Evolutionary conservation across 306 rosid species (phyloP), one percentile per base, ranked within the genome.

Genomic region (Lagenaria siceraria): DNA sequence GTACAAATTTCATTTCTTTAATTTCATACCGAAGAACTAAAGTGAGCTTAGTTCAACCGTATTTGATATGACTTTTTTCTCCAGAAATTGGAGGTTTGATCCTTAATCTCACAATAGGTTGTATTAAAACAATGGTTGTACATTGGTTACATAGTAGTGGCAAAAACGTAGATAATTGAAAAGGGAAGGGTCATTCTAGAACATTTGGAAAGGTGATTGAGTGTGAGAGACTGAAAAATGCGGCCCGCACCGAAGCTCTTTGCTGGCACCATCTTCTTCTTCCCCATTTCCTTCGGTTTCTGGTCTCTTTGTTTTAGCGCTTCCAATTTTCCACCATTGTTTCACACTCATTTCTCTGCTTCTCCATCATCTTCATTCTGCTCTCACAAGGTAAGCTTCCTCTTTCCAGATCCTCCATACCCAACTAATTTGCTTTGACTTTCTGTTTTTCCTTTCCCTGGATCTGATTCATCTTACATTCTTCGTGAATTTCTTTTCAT

Each of bases 191-290:
- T 7, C 0, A 35, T 3, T 35, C 0, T 35, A 19, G 27, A 64
- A 18, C 7, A 33, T 12, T 6, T 60, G 38, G 7, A 17, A 35
- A 33, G 22, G 4, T 64, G 27, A 19, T 64, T 3, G 5, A 51
- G 21, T 51, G 51, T 46, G 8, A 10, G 46, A 64, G 27, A 64
- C 68, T 61, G 68, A 15, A 61, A 29, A 15, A 29, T 35, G 72
- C 72, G 46, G 72, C 72, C 24, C 48, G 72, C 72, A 64, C 74
- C 74, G 74, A 38, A 66, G 25, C 10, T n/a, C 43, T 38, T 66
- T 52, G 74, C 52, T 66, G 74, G 52, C 74, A 66, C 74, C 31
- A 35, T 63, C 19, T 60, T 27, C 70, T 33, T 35, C 70, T 63
- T 63, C 46, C 22, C 74, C 74, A 21, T 68, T 68, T 68, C 74